Evolutionary conservation across 495 filamentous ascomycete species (phyloP), one percentile per base, ranked within the genome.

Genomic region (Penicillium lagena): DNA sequence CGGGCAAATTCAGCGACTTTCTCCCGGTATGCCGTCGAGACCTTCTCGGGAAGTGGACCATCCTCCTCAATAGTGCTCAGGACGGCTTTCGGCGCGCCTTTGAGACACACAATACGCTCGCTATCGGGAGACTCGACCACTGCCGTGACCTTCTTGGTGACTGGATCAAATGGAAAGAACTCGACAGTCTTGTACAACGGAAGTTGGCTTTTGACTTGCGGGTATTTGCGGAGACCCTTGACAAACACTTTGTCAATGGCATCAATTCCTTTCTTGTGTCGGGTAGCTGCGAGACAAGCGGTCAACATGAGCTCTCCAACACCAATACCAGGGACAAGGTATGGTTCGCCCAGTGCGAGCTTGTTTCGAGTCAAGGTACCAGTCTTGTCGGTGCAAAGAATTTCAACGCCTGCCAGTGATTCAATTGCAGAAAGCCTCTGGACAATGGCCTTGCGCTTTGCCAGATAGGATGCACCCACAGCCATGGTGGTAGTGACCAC

Each of bases 401-500:
- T 90, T 64, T 95, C 85, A 44, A 90, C 90, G 72, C 87, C 90
- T 56, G 90, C 90, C 43, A 96, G 75, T 12, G 90, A 96, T 70
- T 96, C 90, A 46, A 96, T 96, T 39, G 90, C 90, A 27, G 85
- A 87, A 29, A 96, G 81, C 73, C 89, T 94, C 69, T 94, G 90
- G 47, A 96, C 89, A 59, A 96, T 94, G 39, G 90, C 90, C 68
- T 89, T 81, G 70, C 88, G 87, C 67, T 87, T 88, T 52, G 89
- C 90, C 47, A 96, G 77, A 62, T 93, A 91, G 39, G 86, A 83
- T 54, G 90, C 90, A 65, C 90, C 90, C 56, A 96, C 90, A 68
- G 90, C 89, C 87, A 96, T 89, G 60, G 90, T 96, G 44, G 90
- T 96, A 52, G 90, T 95, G 56, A 94, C 89, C 66, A 96, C 90